Evolutionary conservation across 2,329 filamentous ascomycete genomes (phyloP).

Genomic region (Alternaria ethzedia): DNA sequence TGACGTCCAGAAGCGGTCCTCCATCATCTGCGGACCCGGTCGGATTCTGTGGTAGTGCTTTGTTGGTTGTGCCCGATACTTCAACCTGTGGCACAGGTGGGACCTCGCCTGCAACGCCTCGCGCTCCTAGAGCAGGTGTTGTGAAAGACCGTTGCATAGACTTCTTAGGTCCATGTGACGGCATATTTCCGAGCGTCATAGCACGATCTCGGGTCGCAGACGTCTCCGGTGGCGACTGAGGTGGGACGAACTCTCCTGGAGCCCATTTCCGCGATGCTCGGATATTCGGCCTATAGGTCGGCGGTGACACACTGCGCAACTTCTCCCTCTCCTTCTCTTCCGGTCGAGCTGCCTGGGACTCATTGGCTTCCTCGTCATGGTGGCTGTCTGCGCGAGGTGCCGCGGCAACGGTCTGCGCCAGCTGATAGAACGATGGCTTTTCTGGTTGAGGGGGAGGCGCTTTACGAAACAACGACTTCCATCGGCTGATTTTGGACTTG

Average conservation of each 20-base stretch:
- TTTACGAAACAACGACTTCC: slow-evolving; percentile 50
- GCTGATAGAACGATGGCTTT: slow-evolving; percentile 44
- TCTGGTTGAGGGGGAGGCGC: slow-evolving; percentile 30
- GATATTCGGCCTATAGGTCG: slow-evolving; percentile 39
- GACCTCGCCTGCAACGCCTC: slow-evolving; percentile 3
- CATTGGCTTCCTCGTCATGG: slow-evolving; percentile 37
- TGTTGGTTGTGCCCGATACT: slow-evolving; percentile 17
- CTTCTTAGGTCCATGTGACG: slow-evolving; percentile 19
- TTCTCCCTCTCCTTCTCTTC: slow-evolving; percentile 27
- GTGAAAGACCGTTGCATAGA: slow-evolving; percentile 23
- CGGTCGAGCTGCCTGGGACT: slow-evolving; percentile 18
- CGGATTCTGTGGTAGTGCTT: slow-evolving; percentile 8
- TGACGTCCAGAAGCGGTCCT: slow-evolving; percentile 66
- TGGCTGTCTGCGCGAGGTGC: slow-evolving; percentile 40
- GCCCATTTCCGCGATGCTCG: slow-evolving; percentile 38
- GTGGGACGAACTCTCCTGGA: slow-evolving; percentile 16
- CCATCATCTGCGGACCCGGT: slow-evolving; percentile 4
- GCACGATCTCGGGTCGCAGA: slow-evolving; percentile 23
- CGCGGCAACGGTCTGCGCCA: slow-evolving; percentile 32
- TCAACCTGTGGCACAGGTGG: slow-evolving; percentile 26
- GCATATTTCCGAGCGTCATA: slow-evolving; percentile 22
- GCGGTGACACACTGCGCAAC: slow-evolving; percentile 29
- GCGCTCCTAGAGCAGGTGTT: slow-evolving; percentile 26
- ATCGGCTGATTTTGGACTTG: slow-evolving; percentile 47
- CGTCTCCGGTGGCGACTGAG: slow-evolving; percentile 14